phyloP scores from a whole-genome alignment of 1,139 yeast genomes.

The Candida frijolesensis region DNA sequence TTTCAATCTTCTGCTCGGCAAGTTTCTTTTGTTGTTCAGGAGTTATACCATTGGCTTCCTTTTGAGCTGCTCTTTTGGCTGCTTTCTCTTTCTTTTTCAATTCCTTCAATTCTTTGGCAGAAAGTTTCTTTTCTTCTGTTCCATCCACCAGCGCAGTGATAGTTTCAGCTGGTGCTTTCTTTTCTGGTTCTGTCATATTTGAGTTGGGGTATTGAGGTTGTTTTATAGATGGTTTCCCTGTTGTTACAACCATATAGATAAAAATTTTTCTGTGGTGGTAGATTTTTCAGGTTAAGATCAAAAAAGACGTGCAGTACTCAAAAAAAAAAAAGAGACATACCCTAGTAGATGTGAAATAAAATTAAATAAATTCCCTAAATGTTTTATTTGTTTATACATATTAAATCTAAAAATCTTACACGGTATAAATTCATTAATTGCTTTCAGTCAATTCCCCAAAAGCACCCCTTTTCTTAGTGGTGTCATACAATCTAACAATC shows the following conservation, averaged over 20 bases:
- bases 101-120: conserved; percentile 86
- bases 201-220: not conserved
- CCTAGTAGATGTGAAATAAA: no score
- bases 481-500: conserved; percentile 91
- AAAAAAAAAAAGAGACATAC: no score
- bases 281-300: no score
- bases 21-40: conserved; percentile 44
- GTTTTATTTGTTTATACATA: conserved; percentile 6
- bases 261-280: not conserved
- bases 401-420: not conserved
- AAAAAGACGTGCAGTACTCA: no score
- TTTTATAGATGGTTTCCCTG: not conserved
- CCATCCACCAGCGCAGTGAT: conserved; percentile 6
- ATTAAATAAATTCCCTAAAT: not conserved
- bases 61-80: conserved; percentile 78
- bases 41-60: conserved; percentile 53
- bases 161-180: conserved; percentile 9
- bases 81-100: conserved; percentile 87
- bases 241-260: not conserved
- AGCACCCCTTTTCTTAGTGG: conserved; percentile 67
- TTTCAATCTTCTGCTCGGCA: conserved; percentile 45
- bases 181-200: conserved; percentile 9
- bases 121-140: conserved; percentile 33
- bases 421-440: not conserved
- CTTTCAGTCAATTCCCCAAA: conserved; percentile 48